These are phyloP conservation scores for Apodospora peruviana DNA, from an alignment of 495 filamentous ascomycete species.

Conservation along the genomic window DNA sequence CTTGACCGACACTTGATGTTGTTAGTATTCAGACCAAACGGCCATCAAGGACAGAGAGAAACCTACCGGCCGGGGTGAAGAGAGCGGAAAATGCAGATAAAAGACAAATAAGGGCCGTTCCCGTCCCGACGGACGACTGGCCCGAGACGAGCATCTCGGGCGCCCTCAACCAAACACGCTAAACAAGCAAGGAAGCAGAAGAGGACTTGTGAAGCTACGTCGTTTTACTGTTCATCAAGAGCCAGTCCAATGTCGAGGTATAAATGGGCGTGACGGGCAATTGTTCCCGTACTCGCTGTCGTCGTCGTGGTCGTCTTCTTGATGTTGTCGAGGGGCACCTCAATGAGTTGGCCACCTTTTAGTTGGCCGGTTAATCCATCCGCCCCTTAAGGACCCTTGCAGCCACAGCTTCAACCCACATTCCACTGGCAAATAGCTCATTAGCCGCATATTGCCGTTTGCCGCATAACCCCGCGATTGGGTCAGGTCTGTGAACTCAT, in stretches of 20 bases:
- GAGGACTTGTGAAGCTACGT: not conserved
- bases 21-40: conserved; percentile 8
- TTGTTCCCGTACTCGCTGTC: not conserved
- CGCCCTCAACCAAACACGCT: conserved; percentile 4
- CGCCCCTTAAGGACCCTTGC: too few relatives aligned
- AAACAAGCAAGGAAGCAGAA: conserved; percentile 9
- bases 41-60: not conserved
- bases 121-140: conserved; percentile 45
- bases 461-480: too few relatives aligned
- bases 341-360: too few relatives aligned
- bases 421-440: too few relatives aligned
- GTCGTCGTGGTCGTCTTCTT: too few relatives aligned
- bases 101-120: conserved; percentile 50
- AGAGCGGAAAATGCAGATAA: conserved; percentile 38
- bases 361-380: too few relatives aligned
- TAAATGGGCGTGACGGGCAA: not conserved
- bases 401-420: too few relatives aligned
- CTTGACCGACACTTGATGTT: conserved; percentile 67
- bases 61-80: conserved; percentile 46
- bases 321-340: too few relatives aligned
- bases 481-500: too few relatives aligned
- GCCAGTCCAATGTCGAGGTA: too few relatives aligned
- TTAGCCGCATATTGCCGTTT: too few relatives aligned
- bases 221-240: too few relatives aligned
- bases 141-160: conserved; percentile 33